A percentile compares a stretch with the other conserved stretches of the same genome.
These are phyloP conservation scores for Erythrobasidium yunnanense DNA, from an alignment of 768 basidiomycete species.

Conservation along the genomic window DNA sequence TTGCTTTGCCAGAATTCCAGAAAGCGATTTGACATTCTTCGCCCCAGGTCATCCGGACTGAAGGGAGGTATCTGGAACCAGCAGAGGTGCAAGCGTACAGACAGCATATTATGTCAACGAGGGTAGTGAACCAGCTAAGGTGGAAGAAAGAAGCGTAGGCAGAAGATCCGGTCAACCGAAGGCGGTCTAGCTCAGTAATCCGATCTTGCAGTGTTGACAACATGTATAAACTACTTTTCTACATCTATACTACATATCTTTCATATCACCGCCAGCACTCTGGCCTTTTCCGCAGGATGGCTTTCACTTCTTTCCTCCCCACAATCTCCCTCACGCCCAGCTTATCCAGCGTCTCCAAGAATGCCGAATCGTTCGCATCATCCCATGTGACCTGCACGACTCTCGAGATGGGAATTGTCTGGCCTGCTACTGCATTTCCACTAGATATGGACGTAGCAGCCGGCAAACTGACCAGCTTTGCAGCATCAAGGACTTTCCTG, in stretches of 20 bases:
- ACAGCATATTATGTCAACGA: not conserved
- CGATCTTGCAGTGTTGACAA: no score
- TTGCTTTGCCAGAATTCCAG: not conserved
- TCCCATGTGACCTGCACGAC: slow-evolving; percentile 50
- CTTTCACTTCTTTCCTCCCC: slow-evolving; percentile 50
- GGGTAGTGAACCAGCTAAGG: no score
- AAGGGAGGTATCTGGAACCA: slow-evolving; percentile 9
- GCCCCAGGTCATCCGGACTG: slow-evolving; percentile 14
- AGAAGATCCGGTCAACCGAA: no score
- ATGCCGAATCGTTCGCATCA: slow-evolving; percentile 40
- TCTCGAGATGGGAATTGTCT: slow-evolving; percentile 43
- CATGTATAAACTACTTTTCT: no score
- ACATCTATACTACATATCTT: not conserved
- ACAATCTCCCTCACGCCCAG: slow-evolving; percentile 55
- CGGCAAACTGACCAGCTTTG: slow-evolving; percentile 56
- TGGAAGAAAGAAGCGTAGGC: no score
- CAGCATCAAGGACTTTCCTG: slow-evolving; percentile 60
- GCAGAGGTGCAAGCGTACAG: slow-evolving; percentile 24
- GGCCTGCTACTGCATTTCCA: not conserved
- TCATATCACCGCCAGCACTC: slow-evolving; percentile 37
- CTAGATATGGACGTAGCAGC: slow-evolving; percentile 45
- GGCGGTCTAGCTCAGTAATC: no score
- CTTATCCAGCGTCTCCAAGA: slow-evolving; percentile 44
- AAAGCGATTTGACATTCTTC: not conserved
- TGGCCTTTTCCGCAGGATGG: slow-evolving; percentile 36